Base-by-base conservation (phyloP, 148 eudicot species). In the Pouteria glomerata region DNA sequence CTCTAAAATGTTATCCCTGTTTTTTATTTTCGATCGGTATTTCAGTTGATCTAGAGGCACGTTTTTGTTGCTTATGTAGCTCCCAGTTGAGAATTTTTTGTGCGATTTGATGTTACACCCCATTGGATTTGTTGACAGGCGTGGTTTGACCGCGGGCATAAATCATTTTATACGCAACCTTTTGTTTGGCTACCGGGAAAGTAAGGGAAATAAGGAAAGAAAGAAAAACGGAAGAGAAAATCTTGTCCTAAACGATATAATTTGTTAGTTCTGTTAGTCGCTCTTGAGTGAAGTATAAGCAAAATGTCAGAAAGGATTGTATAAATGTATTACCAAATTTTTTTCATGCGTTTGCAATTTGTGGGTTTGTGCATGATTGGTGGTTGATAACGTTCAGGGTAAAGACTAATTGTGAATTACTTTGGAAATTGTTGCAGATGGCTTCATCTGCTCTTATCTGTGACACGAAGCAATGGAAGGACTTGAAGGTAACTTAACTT, bases 401-500 rank as follows among this genome's bases (percentile, higher is more conserved):
- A 27, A 47, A n/a, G 24, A 61, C 15, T 45, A 16, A 39, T 48
- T 42, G 18, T 53, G 41, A 63, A 33, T 23, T 45, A n/a, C n/a
- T 33, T 45, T 68, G 48, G 57, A 34, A 23, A 30, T 56, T 7
- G 39, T 67, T 80, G 84, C 78, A 88, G 89, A 95, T 95, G 99
- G 91, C 92, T 52, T 77, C 92, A 7, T 74, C 90, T 56, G 52
- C 86, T 68, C 73, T 91, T 34, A 90, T 92, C 44, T 85, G 85
- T 67, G 91, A 92, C 55, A 86, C 88, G 1, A 82, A 87, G 53
- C 82, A 87, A 29, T 95, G 99, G 99, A 82, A 77, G 63, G 92
- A 79, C 34, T 82, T 95, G 79, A 86, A 84, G 94, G 99, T 90
- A 64, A 72, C 27, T 35, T 1, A 34, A 41, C 6, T 26, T 29